Percentiles rank a stretch among this genome's conserved stretches.
Conservation (phyloP, 2,329 filamentous ascomycete species). For the Microsporum canis region DNA sequence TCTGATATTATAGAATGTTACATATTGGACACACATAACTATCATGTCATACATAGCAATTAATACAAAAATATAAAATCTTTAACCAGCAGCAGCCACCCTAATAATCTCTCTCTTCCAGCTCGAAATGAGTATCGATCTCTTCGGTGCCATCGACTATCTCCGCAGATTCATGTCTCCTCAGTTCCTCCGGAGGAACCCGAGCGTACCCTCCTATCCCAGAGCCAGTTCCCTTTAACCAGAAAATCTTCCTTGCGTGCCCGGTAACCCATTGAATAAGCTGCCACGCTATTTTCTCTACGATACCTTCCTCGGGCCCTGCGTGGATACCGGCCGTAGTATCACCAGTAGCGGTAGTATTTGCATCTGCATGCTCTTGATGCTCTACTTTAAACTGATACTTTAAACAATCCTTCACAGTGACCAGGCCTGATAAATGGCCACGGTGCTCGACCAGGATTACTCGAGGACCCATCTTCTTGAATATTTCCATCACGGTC, state of each 20-base stretch:
- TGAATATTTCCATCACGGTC: constrained; percentile 97
- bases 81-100: neutral
- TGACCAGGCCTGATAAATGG: constrained; percentile 71
- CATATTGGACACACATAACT: neutral
- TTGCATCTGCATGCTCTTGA: constrained; percentile 51
- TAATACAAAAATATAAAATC: neutral
- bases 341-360: constrained; percentile 19
- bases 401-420: constrained; percentile 91
- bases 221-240: neutral
- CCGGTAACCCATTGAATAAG: constrained; percentile 25
- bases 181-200: constrained; percentile 26
- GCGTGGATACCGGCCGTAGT: constrained; percentile 15
- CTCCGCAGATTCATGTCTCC: constrained; percentile 18
- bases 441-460: constrained; percentile 89
- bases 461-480: constrained; percentile 89
- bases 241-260: constrained; percentile 11
- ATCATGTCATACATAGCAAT: neutral
- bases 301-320: constrained; percentile 12
- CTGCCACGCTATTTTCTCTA: constrained; percentile 30
- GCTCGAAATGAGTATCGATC: constrained; percentile 37
- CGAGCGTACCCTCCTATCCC: constrained; percentile 20
- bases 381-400: constrained; percentile 96
- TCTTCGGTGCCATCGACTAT: constrained; percentile 46
- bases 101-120: constrained; percentile 28
- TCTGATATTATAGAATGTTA: neutral